Percentiles rank a stretch among this genome's conserved stretches.
Evolutionary conservation across 305 asterid genomes (phyloP).

Genomic region (Fraxinus velutina): DNA sequence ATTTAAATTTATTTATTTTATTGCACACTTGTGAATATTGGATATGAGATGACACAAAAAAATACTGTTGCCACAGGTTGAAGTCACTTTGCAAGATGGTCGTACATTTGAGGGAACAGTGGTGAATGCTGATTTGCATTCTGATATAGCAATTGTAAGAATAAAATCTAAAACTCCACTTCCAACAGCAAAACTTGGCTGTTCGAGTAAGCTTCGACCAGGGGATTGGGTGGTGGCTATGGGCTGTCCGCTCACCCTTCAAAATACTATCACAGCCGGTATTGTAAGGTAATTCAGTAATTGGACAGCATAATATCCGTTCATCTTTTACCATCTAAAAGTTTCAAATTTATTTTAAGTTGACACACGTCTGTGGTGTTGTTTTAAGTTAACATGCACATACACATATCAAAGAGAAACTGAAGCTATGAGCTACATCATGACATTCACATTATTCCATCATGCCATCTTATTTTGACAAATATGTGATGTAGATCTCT

Average conservation of each 20-base stretch:
- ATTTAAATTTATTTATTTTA: neutral
- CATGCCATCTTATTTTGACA: neutral
- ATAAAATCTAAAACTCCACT: conserved; percentile 78
- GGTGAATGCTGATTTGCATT: conserved; percentile 66
- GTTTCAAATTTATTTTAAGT: neutral
- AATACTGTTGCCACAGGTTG: conserved; percentile 42
- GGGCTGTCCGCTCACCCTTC: conserved; percentile 91
- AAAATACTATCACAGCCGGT: conserved; percentile 86
- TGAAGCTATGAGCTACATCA: conserved; percentile 12
- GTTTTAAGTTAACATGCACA: conserved; percentile 3
- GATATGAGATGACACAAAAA: neutral
- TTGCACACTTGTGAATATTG: neutral
- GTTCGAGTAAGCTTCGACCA: conserved; percentile 73
- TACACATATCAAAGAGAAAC: conserved; percentile 13
- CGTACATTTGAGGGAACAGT: conserved; percentile 72
- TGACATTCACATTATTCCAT: neutral
- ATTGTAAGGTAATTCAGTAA: conserved; percentile 60
- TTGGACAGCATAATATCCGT: neutral
- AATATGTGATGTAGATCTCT: neutral
- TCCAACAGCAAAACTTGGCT: conserved; percentile 77
- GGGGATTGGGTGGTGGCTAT: conserved; percentile 84
- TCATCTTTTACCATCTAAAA: neutral
- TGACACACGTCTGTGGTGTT: neutral
- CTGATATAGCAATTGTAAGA: conserved; percentile 76
- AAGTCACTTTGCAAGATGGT: conserved; percentile 83